Conservation (phyloP, 306 rosid genomes). For the Corylus americana region DNA sequence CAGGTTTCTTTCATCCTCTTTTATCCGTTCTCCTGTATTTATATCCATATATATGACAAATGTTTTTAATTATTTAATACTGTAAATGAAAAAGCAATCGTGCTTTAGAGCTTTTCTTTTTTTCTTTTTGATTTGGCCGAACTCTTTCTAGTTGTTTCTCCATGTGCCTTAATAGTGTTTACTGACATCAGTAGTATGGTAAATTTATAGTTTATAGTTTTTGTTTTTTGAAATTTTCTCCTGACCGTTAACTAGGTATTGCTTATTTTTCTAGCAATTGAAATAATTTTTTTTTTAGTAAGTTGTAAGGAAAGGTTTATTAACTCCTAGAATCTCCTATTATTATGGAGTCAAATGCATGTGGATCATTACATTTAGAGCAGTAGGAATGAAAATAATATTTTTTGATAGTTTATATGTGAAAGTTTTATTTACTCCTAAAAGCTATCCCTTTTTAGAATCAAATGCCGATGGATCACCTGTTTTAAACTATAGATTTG, state of each 20-base stretch:
- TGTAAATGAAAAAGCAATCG: neutral
- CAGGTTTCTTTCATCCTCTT: slow-evolving; percentile 61
- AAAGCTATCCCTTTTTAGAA: neutral
- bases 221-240: neutral
- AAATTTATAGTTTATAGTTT: neutral
- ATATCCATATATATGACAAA: neutral
- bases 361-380: neutral
- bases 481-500: neutral
- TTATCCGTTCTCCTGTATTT: slow-evolving; percentile 17
- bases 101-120: neutral
- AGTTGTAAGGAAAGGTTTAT: no score
- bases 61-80: neutral
- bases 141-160: neutral
- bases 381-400: neutral
- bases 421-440: neutral
- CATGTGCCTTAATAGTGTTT: neutral
- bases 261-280: no score
- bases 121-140: neutral
- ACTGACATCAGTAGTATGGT: neutral
- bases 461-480: neutral
- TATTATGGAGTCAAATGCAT: neutral
- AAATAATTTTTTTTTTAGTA: no score
- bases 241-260: no score
- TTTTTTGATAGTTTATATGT: neutral
- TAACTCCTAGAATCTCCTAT: neutral